Evolutionary conservation across 2,329 filamentous ascomycete genomes (phyloP).

Genomic region (Nemania sp.): DNA sequence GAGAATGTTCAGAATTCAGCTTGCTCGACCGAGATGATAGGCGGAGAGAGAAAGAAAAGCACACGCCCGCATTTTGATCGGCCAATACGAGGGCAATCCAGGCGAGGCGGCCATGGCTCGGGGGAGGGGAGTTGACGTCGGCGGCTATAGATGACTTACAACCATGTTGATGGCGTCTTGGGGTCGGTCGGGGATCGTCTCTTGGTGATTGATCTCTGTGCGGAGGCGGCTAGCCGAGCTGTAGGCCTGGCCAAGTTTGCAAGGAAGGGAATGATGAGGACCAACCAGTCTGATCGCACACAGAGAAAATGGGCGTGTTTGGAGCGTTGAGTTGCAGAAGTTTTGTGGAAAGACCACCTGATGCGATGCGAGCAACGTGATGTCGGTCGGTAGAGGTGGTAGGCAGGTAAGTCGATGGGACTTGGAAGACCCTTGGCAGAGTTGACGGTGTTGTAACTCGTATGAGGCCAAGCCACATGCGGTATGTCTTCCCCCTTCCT

Average conservation of each 20-base stretch:
- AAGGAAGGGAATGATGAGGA: background rate
- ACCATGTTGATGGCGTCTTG: conserved; percentile 28
- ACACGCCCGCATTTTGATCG: background rate
- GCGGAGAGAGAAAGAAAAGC: background rate
- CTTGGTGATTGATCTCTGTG: background rate
- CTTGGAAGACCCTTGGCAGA: too few relatives aligned
- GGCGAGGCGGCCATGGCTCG: background rate
- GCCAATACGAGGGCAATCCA: background rate
- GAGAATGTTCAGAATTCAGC: conserved; percentile 49
- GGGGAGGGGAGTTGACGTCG: background rate
- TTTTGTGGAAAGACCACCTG: background rate
- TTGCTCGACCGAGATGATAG: conserved; percentile 10
- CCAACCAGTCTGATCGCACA: background rate
- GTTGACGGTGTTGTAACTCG: background rate
- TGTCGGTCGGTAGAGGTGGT: too few relatives aligned
- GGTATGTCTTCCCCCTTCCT: conserved; percentile 2
- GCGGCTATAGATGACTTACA: conserved; percentile 24
- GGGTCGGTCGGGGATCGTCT: background rate
- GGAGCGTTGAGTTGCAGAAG: background rate
- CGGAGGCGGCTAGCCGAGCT: background rate
- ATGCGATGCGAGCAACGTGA: too few relatives aligned
- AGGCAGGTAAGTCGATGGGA: background rate
- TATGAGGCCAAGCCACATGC: conserved; percentile 6
- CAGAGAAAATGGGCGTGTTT: background rate
- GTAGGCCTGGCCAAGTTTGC: background rate